Base-by-base conservation (phyloP, 176 grass and related monocot species). In the Eragrostis curvula region DNA sequence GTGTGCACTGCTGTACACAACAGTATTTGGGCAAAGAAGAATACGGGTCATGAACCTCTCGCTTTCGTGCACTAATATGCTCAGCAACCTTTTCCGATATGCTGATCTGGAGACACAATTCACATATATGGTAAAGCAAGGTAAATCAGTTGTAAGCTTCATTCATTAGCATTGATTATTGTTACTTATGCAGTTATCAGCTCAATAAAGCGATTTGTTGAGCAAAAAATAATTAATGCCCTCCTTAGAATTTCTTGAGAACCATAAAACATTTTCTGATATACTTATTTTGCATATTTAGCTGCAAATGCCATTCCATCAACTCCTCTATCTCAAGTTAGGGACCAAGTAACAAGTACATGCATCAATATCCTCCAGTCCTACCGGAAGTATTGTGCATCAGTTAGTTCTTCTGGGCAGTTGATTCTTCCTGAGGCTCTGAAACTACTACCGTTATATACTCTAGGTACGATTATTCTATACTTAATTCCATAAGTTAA, bases 331-430 rank as follows among this genome's bases (percentile, higher is more conserved):
- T 56, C 88, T 47, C 90, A 91, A 91, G 76, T 93, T 62, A 85
- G 80, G 43, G 94, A 96, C 47, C 85, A 93, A 78, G 85, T 91
- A 72, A 88, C 87, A 70, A 91, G 64, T 84, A 71, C 85, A 20
- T 96, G 94, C 66, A 96, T 96, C 77, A 96, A 87, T 85, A 90
- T 96, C n/a, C 82, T 96, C 53, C 90, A 90, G 48, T 88, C 94
- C 21, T 96, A 96, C 83, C 85, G 94, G 56, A 96, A 96, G 65
- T 87, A 81, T 83, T 96, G 94, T 56, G 90, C 94, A 32, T 87
- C 94, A 78, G 90, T 96, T 46, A 93, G 85, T 73, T 92, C 94
- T 46, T 86, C 94, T n/a, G 94, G 94, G 23, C 94, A 96, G 79
- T 84, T 96, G 47, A 96, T 93, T 79, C 90, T 96, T 86, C 94